Evolutionary conservation across 768 basidiomycete genomes (phyloP), one percentile per base, ranked within the genome.

Genomic region (Phanerochaete carnosa): DNA sequence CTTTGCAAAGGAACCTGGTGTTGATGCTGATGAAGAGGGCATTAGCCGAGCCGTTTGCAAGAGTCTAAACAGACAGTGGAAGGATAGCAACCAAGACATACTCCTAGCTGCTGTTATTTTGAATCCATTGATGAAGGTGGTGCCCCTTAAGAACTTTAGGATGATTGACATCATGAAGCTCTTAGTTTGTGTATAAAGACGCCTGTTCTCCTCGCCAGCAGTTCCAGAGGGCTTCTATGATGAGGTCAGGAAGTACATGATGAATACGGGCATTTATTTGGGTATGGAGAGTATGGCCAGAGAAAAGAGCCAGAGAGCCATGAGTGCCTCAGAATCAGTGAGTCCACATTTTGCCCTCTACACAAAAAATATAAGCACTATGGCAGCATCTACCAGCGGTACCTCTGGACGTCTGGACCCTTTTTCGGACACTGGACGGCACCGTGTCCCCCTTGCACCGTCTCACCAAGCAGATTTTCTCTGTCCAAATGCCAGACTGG

Each of bases 41-140:
- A 54, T 56, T 23, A 32, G 52, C 7, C 43, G 33, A 2, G 73
- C 69, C 7, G 69, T 75, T 43, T 62, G 73, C 2, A 46, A 62
- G 1, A 77, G 76, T 60, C 59, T 71, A 47, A 61, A 66, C 47
- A 56, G 29, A 23, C 61, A 62, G 1, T 71, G 69, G 70, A 49
- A 33, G 15, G 68, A 66, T 46, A 56, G 63, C 25, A 68, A 70
- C 55, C 70, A 71, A 57, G 66, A 69, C 23, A 54, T 71, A 28
- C 69, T 64, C 55, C 65, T 71, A 59, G 67, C 67, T 19, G 63
- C 67, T 16, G 23, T 63, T 25, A 45, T 60, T 29, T 53, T 60
- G 7, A 55, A 60, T 32, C 59, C 51, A 6, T 9, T 6, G 4
- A 23, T 23, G 7, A 54, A 55, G 53, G 30, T 33, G 4, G 7